A percentile compares a stretch with the other conserved stretches of the same genome.
Evolutionary conservation across 306 rosid genomes (phyloP).

Genomic region (Fragaria iinumae): DNA sequence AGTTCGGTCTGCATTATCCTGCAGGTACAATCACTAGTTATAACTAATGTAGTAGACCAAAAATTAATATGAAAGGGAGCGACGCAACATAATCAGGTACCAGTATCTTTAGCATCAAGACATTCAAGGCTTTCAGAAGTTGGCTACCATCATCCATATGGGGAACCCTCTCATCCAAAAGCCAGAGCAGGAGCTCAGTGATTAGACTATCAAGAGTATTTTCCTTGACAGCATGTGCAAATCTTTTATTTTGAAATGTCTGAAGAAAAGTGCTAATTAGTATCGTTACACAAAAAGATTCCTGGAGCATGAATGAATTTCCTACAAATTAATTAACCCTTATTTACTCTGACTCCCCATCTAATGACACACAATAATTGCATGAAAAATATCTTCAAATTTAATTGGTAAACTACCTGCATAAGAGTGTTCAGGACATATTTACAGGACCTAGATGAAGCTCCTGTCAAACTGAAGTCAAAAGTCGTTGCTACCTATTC

Average conservation of each 20-base stretch:
- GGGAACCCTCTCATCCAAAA: conserved; percentile 98
- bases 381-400: conserved; percentile 12
- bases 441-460: conserved; percentile 96
- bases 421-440: conserved; percentile 96
- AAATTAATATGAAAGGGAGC: background rate
- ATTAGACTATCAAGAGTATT: conserved; percentile 88
- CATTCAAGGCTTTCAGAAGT: conserved; percentile 92
- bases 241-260: conserved; percentile 96
- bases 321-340: background rate
- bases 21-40: conserved; percentile 32
- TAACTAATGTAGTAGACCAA: conserved; percentile 7
- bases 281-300: background rate
- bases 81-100: conserved; percentile 36
- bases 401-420: conserved; percentile 58
- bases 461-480: conserved; percentile 97
- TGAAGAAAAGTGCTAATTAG: conserved; percentile 29
- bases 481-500: conserved; percentile 89
- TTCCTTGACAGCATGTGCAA: conserved; percentile 91
- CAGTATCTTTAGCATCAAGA: conserved; percentile 97
- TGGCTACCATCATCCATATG: conserved; percentile 99
- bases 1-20: conserved; percentile 99
- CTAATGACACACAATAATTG: background rate
- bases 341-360: background rate
- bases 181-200: conserved; percentile 98
- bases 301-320: background rate